These are phyloP conservation scores for Skeletonema tropicum DNA, from an alignment of 108 stramenopile genomes.

Conservation along the genomic window DNA sequence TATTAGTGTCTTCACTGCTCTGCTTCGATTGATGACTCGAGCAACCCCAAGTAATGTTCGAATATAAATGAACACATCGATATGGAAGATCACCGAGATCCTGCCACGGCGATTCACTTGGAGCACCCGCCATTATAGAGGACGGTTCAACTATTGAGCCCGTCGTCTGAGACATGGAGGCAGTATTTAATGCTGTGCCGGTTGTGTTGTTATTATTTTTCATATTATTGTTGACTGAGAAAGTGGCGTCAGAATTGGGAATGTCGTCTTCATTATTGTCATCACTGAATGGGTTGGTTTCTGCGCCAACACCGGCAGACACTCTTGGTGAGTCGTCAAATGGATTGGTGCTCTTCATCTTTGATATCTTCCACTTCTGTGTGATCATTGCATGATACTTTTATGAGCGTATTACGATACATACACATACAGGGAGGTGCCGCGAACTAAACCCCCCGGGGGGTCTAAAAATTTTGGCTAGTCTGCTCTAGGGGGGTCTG, in stretches of 20 bases:
- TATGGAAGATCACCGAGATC: slow-evolving; percentile 87
- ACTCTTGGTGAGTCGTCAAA: slow-evolving; percentile 2
- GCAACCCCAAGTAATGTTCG: slow-evolving; percentile 67
- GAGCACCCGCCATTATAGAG: neutral
- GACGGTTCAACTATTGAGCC: neutral
- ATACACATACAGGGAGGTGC: too few species aligned
- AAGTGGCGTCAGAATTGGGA: neutral
- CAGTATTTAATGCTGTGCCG: neutral
- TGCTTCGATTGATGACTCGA: neutral
- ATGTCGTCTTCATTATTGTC: neutral
- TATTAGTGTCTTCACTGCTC: neutral
- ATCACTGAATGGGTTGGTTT: slow-evolving; percentile 2
- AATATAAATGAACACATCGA: slow-evolving; percentile 69
- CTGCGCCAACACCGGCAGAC: neutral
- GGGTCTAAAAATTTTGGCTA: too few species aligned
- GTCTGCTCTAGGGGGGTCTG: too few species aligned
- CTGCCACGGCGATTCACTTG: slow-evolving; percentile 71
- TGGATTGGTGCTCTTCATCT: slow-evolving; percentile 2
- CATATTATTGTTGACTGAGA: neutral
- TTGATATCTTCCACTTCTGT: neutral
- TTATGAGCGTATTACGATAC: too few species aligned
- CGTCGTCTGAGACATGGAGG: neutral
- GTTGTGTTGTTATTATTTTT: neutral
- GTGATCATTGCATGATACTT: too few species aligned
- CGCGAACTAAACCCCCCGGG: too few species aligned